Conservation (phyloP, 768 basidiomycete genomes). For the Lentinus brumalis region DNA sequence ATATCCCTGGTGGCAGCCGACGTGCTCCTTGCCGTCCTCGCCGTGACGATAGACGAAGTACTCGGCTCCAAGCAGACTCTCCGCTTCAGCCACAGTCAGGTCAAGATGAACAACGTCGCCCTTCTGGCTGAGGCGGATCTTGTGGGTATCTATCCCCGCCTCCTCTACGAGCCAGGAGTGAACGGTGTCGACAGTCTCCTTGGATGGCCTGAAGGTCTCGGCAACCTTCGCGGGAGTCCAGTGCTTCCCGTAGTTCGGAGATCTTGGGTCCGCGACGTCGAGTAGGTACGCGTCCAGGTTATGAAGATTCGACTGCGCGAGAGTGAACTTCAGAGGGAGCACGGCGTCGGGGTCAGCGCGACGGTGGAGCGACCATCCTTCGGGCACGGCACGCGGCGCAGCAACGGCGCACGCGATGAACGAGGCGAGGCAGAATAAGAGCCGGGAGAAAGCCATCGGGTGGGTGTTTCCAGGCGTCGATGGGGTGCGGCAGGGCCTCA, state of each 20-base stretch:
- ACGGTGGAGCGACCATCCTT: conserved; percentile 42
- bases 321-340: conserved; percentile 49
- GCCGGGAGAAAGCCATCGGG: not conserved
- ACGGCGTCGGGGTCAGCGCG: conserved; percentile 35
- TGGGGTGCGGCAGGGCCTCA: not conserved
- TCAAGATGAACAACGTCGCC: conserved; percentile 46
- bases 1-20: conserved; percentile 62
- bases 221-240: conserved; percentile 46
- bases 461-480: not conserved
- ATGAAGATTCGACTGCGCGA: conserved; percentile 47
- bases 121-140: conserved; percentile 40
- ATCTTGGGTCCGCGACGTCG: conserved; percentile 52
- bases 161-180: conserved; percentile 42
- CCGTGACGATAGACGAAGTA: conserved; percentile 62
- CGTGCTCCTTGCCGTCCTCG: conserved; percentile 48
- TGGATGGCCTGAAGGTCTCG: conserved; percentile 45
- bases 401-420: not conserved
- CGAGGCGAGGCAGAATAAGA: not conserved
- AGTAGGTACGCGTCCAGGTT: conserved; percentile 45
- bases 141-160: conserved; percentile 39
- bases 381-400: not conserved
- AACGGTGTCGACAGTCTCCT: conserved; percentile 43
- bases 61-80: conserved; percentile 43
- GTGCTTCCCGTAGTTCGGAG: conserved; percentile 51
- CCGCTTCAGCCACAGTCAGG: conserved; percentile 45